These are phyloP conservation scores for Truncatella angustata DNA, from an alignment of 2,329 filamentous ascomycete genomes.

Conservation along the genomic window DNA sequence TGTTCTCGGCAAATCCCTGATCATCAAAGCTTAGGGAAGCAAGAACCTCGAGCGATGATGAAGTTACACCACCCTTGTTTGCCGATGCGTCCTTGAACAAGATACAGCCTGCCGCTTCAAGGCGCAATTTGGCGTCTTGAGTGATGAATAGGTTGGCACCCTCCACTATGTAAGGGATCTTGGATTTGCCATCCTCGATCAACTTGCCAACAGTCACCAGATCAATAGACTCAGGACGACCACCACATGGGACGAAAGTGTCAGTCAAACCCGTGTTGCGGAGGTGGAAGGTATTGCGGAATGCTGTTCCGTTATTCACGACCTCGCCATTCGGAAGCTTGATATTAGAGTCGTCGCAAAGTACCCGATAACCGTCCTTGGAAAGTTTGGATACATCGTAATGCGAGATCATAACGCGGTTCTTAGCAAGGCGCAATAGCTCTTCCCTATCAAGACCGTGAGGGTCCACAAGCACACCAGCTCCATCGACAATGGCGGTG, in stretches of 20 bases:
- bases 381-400: conserved; percentile 87
- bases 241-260: conserved; percentile 92
- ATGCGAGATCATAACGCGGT: conserved; percentile 83
- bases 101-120: conserved; percentile 93
- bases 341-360: conserved; percentile 87
- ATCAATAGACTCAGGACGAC: conserved; percentile 94
- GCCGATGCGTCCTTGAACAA: conserved; percentile 97
- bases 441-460: conserved; percentile 84
- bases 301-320: conserved; percentile 85
- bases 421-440: conserved; percentile 78
- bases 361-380: conserved; percentile 81
- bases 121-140: conserved; percentile 91
- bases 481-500: conserved; percentile 91
- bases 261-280: conserved; percentile 76
- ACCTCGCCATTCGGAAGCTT: conserved; percentile 85
- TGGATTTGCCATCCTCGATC: conserved; percentile 84
- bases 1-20: conserved; percentile 80
- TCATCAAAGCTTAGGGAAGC: conserved; percentile 95
- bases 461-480: conserved; percentile 90
- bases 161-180: conserved; percentile 93
- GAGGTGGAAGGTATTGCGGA: conserved; percentile 97
- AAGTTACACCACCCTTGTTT: conserved; percentile 98
- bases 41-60: conserved; percentile 92
- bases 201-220: conserved; percentile 78
- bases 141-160: conserved; percentile 98